phyloP scores from a whole-genome alignment of 139 green algal genomes.

The Chlorella sp. region DNA sequence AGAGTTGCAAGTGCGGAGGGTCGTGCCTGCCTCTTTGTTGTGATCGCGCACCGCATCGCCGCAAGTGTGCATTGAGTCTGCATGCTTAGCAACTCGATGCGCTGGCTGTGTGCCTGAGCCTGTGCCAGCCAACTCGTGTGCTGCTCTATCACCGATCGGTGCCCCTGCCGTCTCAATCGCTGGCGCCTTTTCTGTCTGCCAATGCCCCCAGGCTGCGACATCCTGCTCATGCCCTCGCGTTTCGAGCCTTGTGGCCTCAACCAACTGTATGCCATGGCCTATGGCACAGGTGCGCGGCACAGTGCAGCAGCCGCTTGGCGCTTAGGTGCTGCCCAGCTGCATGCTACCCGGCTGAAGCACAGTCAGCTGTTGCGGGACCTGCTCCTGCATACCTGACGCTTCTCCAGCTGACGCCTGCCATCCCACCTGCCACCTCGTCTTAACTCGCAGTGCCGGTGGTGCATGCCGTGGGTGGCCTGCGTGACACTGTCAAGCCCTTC shows the following conservation, averaged over 20 bases:
- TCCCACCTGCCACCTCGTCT: neutral
- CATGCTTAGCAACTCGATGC: too few relatives aligned
- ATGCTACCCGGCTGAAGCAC: too few relatives aligned
- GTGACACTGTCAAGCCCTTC: conserved; percentile 88
- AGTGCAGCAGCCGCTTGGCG: too few relatives aligned
- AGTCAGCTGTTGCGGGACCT: too few relatives aligned
- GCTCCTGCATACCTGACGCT: too few relatives aligned
- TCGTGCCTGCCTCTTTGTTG: neutral
- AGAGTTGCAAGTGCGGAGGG: too few relatives aligned
- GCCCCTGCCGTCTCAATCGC: too few relatives aligned
- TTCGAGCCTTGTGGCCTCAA: conserved; percentile 85
- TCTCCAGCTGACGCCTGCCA: too few relatives aligned
- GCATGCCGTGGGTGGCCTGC: conserved; percentile 73
- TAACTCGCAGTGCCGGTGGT: conserved; percentile 78
- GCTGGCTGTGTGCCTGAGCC: too few relatives aligned
- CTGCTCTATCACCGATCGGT: too few relatives aligned
- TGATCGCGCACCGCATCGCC: conserved; percentile 40
- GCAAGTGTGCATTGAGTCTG: conserved; percentile 55
- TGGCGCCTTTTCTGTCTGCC: conserved; percentile 69
- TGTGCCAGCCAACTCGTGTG: too few relatives aligned
- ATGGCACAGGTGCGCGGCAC: conserved; percentile 81
- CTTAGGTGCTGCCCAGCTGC: too few relatives aligned
- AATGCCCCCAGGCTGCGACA: conserved; percentile 62
- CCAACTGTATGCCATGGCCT: conserved; percentile 96
- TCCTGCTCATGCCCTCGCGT: conserved; percentile 83